phyloP scores from a whole-genome alignment of 2,329 filamentous ascomycete genomes.

The Cladosporium phlei region DNA sequence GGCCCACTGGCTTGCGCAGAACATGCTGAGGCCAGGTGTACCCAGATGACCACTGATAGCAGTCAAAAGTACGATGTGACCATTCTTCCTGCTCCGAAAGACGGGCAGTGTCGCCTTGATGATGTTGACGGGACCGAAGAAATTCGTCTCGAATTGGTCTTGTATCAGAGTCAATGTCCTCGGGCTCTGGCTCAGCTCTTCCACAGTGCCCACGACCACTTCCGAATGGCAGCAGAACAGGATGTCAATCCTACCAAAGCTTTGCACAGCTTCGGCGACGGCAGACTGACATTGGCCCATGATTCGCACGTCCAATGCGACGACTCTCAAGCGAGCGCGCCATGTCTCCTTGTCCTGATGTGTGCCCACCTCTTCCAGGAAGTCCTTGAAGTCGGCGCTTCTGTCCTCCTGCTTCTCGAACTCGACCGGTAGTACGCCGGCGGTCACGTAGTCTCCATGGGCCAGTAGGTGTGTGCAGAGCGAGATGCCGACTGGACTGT shows the following conservation, averaged over 20 bases:
- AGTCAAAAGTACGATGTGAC: slow-evolving; percentile 85
- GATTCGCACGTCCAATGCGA: slow-evolving; percentile 55
- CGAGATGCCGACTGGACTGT: slow-evolving; percentile 78
- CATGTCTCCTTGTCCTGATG: slow-evolving; percentile 62
- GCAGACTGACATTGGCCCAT: slow-evolving; percentile 75
- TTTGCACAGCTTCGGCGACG: slow-evolving; percentile 76
- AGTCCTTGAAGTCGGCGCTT: slow-evolving; percentile 72
- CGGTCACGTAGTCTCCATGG: slow-evolving; percentile 88
- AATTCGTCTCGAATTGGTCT: slow-evolving; percentile 90
- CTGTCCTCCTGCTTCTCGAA: slow-evolving; percentile 65
- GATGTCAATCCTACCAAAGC: slow-evolving; percentile 85
- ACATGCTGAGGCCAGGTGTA: slow-evolving; percentile 84
- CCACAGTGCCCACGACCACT: slow-evolving; percentile 83
- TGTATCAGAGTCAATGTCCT: slow-evolving; percentile 73
- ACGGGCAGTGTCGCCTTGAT: slow-evolving; percentile 82
- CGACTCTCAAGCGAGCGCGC: slow-evolving; percentile 67
- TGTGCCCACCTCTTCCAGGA: slow-evolving; percentile 56
- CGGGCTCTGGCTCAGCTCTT: slow-evolving; percentile 73
- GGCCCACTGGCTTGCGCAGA: slow-evolving; percentile 89
- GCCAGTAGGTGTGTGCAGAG: slow-evolving; percentile 74
- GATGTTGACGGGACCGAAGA: slow-evolving; percentile 93
- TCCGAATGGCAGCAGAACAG: slow-evolving; percentile 85
- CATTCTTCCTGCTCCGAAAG: slow-evolving; percentile 73
- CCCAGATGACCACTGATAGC: slow-evolving; percentile 90
- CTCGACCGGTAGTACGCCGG: slow-evolving; percentile 73